Evolutionary conservation across 176 grass and related monocot species (phyloP).

Genomic region (Otatea glauca): DNA sequence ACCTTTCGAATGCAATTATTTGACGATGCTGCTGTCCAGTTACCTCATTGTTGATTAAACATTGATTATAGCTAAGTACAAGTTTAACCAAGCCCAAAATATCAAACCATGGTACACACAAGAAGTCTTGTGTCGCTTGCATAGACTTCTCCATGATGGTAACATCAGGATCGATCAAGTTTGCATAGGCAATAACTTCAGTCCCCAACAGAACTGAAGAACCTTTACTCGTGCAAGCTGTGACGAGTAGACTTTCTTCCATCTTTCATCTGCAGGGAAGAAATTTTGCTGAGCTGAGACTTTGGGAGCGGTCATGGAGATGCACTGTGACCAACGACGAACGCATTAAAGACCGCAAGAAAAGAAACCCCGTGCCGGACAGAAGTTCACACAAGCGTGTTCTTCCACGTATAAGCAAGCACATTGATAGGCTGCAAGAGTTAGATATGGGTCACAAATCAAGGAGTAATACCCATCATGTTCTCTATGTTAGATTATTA

Average conservation of each 20-base stretch:
- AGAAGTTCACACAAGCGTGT: not conserved
- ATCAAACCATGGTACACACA: no score
- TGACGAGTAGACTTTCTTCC: not conserved
- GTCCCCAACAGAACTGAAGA: not conserved
- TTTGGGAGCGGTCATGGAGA: constrained; percentile 34
- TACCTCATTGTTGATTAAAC: not conserved
- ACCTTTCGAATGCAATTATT: not conserved
- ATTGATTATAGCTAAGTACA: not conserved
- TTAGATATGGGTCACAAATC: not conserved
- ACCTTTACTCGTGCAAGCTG: not conserved
- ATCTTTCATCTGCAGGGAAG: not conserved
- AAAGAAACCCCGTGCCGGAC: not conserved
- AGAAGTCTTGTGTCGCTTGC: no score
- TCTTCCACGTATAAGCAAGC: constrained; percentile 10
- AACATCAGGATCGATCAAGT: not conserved
- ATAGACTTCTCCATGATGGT: no score
- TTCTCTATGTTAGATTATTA: no score
- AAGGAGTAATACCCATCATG: not conserved
- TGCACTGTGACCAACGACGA: constrained; percentile 36
- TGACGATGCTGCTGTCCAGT: not conserved
- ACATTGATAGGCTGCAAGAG: constrained; percentile 1
- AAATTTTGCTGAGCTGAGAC: not conserved
- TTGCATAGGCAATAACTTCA: not conserved
- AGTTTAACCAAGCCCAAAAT: no score
- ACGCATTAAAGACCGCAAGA: constrained; percentile 21